A percentile compares a stretch with the other conserved stretches of the same genome.
Conservation (phyloP, 306 rosid species). For the Neltuma alba region DNA sequence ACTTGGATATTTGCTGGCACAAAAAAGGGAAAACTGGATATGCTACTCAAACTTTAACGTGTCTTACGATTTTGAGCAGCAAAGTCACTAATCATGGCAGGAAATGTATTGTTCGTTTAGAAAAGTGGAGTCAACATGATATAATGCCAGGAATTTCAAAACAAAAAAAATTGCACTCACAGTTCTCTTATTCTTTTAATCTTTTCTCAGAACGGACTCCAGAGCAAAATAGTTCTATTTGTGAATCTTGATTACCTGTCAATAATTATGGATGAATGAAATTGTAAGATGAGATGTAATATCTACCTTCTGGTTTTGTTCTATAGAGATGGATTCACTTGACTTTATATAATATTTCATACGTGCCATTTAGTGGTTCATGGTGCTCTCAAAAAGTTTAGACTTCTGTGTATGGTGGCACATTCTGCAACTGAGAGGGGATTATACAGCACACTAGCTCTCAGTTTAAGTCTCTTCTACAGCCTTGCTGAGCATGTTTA, state of each 20-base stretch:
- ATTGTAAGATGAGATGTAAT: slow-evolving; percentile 1
- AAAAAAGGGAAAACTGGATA: neutral
- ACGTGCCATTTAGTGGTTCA: neutral
- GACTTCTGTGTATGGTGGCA: neutral
- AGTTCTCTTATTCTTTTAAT: neutral
- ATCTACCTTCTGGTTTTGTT: neutral
- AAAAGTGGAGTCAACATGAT: slow-evolving; percentile 18
- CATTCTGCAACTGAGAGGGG: neutral
- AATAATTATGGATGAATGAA: neutral
- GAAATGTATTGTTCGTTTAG: slow-evolving; percentile 19
- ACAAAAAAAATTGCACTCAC: neutral
- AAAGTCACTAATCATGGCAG: slow-evolving; percentile 4
- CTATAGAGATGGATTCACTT: slow-evolving; percentile 18
- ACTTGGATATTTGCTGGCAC: neutral
- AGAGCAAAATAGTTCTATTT: neutral
- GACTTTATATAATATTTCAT: neutral
- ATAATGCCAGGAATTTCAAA: neutral
- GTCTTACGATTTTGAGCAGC: slow-evolving; percentile 23
- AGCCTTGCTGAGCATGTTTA: neutral
- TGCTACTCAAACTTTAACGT: slow-evolving; percentile 3
- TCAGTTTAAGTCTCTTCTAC: neutral
- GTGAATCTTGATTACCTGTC: slow-evolving; percentile 11
- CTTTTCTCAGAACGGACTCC: slow-evolving; percentile 10
- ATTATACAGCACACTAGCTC: neutral
- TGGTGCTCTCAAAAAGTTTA: neutral